Evolutionary conservation across 768 basidiomycete species (phyloP).

Genomic region (Dentipellis fragilis): DNA sequence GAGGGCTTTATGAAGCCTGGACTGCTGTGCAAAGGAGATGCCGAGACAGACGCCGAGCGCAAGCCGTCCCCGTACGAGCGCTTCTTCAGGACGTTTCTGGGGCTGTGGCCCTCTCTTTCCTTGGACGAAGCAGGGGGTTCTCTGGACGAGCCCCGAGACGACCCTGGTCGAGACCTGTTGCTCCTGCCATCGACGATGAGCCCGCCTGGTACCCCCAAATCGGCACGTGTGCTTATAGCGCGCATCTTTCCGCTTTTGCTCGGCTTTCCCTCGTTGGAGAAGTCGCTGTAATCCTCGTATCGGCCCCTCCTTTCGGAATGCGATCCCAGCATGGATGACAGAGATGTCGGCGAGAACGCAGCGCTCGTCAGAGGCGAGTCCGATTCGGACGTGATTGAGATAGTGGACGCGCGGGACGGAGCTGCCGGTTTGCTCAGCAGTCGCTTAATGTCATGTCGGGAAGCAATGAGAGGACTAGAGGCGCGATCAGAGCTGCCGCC

Average conservation of each 20-base stretch:
- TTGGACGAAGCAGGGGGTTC: neutral
- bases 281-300: neutral
- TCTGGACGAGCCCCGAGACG: neutral
- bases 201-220: neutral
- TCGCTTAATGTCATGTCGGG: constrained; percentile 13
- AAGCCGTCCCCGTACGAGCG: neutral
- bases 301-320: neutral
- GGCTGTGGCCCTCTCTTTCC: neutral
- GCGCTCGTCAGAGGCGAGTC: constrained; percentile 2
- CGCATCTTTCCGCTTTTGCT: constrained; percentile 2
- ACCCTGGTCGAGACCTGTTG: neutral
- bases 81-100: constrained; percentile 1
- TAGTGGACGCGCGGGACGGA: constrained; percentile 8
- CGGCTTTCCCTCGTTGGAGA: constrained; percentile 2
- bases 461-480: constrained; percentile 6
- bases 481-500: constrained; percentile 2
- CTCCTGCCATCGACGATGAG: neutral
- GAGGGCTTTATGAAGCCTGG: neutral
- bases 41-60: neutral
- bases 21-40: neutral
- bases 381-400: constrained; percentile 13
- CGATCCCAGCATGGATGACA: neutral
- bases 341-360: neutral
- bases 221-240: neutral
- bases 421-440: constrained; percentile 14